These are phyloP conservation scores for Chlamydomonas reinhardtii DNA, from an alignment of 163 green algal genomes.

Conservation along the genomic window DNA sequence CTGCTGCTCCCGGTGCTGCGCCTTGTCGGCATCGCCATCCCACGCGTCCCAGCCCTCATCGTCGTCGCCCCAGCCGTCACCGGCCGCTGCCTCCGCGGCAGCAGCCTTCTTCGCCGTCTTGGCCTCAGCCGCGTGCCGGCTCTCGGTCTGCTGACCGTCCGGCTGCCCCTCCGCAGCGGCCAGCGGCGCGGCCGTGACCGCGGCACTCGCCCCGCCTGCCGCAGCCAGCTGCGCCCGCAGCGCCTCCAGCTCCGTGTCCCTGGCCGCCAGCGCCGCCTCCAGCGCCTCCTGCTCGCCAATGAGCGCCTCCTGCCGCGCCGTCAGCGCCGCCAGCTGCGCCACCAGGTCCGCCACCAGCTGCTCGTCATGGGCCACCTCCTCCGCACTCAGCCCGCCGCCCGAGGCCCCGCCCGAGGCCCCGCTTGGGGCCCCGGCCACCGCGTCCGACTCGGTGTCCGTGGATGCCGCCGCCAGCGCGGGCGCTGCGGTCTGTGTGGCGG, in stretches of 20 bases:
- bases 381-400: background rate
- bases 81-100: background rate
- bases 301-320: background rate
- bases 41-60: constrained; percentile 37
- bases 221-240: background rate
- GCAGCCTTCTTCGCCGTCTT: background rate
- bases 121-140: background rate
- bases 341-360: constrained; percentile 24
- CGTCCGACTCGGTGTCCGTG: background rate
- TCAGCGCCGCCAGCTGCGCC: background rate
- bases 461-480: too few relatives aligned
- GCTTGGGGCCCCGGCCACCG: background rate
- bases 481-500: too few relatives aligned
- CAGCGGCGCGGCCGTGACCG: too few relatives aligned
- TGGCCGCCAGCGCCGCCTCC: background rate
- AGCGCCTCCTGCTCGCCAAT: background rate
- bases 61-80: constrained; percentile 15
- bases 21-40: background rate
- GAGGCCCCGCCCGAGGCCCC: background rate
- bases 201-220: background rate
- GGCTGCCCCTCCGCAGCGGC: background rate
- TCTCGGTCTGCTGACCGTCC: too few relatives aligned
- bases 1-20: background rate
- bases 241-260: background rate
- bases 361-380: background rate